A percentile compares a stretch with the other conserved stretches of the same genome.
Conservation (phyloP, 192 early-diverging fungal species). For the Geosiphon pyriformis region DNA sequence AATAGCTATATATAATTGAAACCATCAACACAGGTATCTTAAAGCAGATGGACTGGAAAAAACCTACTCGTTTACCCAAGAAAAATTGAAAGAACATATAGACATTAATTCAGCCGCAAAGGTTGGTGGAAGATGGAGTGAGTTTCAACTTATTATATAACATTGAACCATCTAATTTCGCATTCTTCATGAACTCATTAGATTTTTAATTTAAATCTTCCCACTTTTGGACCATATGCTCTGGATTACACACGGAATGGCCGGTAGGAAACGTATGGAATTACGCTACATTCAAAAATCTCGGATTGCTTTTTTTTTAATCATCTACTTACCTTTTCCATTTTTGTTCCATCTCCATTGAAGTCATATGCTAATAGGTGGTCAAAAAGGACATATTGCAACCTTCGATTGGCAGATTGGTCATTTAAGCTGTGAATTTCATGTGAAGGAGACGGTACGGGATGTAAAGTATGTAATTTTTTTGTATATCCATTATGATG, state of each 20-base stretch:
- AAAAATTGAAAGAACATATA: constrained; percentile 55
- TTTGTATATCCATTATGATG: background rate
- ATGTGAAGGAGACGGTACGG: constrained; percentile 83
- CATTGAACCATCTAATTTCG: too few species aligned
- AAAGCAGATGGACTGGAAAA: constrained; percentile 87
- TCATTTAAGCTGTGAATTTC: constrained; percentile 72
- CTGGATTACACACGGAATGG: constrained; percentile 90
- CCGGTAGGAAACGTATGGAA: constrained; percentile 8
- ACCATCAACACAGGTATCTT: constrained; percentile 69
- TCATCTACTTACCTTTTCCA: too few species aligned
- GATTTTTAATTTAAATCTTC: constrained; percentile 74
- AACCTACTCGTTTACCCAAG: constrained; percentile 81
- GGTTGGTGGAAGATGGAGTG: too few species aligned
- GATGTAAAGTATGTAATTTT: constrained; percentile 66
- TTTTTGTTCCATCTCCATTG: background rate
- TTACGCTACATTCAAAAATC: too few species aligned
- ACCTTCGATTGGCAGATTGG: constrained; percentile 87
- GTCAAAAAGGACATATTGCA: constrained; percentile 81
- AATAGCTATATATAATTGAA: background rate
- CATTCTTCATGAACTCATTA: too few species aligned
- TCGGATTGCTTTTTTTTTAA: too few species aligned
- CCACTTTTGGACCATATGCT: constrained; percentile 82
- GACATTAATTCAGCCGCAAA: constrained; percentile 71
- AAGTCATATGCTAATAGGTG: constrained; percentile 65
- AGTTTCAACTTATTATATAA: too few species aligned